Conservation (phyloP, 345 rosid genomes). For the Salix viminalis region DNA sequence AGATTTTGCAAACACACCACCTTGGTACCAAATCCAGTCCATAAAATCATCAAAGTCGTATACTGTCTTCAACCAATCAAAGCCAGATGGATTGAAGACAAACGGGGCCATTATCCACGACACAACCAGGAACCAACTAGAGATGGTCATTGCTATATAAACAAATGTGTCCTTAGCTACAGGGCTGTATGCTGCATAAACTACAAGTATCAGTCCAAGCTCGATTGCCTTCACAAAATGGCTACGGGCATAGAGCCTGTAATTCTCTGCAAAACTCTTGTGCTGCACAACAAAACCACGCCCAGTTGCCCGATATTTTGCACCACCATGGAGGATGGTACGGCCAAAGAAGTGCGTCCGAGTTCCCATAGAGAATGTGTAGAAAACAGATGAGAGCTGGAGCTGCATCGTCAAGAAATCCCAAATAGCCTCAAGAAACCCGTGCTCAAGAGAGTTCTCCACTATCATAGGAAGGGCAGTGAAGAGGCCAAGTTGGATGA, state of each 20-base stretch:
- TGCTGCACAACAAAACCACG: slow-evolving; percentile 96
- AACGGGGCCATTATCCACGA: slow-evolving; percentile 87
- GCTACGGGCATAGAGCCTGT: slow-evolving; percentile 79
- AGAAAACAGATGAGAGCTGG: slow-evolving; percentile 91
- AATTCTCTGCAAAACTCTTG: slow-evolving; percentile 85
- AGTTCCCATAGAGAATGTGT: slow-evolving; percentile 96
- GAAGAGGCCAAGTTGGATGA: slow-evolving; percentile 83
- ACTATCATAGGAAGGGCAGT: slow-evolving; percentile 98
- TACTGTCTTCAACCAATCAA: slow-evolving; percentile 91
- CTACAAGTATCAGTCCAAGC: slow-evolving; percentile 70
- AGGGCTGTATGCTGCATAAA: slow-evolving; percentile 74
- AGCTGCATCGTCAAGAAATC: slow-evolving; percentile 95
- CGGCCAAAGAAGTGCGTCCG: slow-evolving; percentile 94
- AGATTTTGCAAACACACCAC: slow-evolving; percentile 79
- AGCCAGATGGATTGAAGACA: slow-evolving; percentile 89
- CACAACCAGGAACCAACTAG: slow-evolving; percentile 81
- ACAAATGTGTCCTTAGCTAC: slow-evolving; percentile 70
- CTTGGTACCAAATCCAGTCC: slow-evolving; percentile 82
- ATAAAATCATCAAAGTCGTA: slow-evolving; percentile 88
- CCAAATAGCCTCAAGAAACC: slow-evolving; percentile 89
- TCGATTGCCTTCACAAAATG: slow-evolving; percentile 86
- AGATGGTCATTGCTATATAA: slow-evolving; percentile 75
- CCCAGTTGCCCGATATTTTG: slow-evolving; percentile 96
- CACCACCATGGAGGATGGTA: slow-evolving; percentile 94
- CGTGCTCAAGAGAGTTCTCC: slow-evolving; percentile 90